Evolutionary conservation across 1,139 yeast genomes (phyloP).

Genomic region (Taphrina pruni): DNA sequence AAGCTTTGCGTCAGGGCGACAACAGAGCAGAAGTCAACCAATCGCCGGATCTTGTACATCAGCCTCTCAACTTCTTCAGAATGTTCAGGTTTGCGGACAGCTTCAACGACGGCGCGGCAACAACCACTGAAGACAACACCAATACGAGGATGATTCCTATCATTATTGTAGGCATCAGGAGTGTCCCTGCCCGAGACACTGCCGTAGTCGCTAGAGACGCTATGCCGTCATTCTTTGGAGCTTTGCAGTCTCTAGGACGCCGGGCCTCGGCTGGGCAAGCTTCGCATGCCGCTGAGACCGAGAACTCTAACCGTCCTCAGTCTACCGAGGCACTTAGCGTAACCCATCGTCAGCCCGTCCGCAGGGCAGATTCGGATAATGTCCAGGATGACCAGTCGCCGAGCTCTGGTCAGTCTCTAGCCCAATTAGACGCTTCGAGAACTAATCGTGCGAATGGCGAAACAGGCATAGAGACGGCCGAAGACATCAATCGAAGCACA

Average conservation of each 20-base stretch:
- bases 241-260: conserved; percentile 25
- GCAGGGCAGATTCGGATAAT: neutral
- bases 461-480: neutral
- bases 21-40: conserved; percentile 35
- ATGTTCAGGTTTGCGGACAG: conserved; percentile 58
- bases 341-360: neutral
- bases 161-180: conserved; percentile 63
- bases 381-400: neutral
- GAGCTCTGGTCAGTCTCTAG: neutral
- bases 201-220: conserved; percentile 5
- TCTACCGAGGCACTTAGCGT: neutral
- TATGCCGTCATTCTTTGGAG: conserved; percentile 40
- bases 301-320: neutral
- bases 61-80: conserved; percentile 58
- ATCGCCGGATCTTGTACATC: conserved; percentile 36
- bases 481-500: neutral
- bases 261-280: conserved; percentile 5
- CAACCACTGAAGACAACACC: conserved; percentile 45
- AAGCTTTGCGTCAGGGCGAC: conserved; percentile 51
- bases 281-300: neutral
- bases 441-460: neutral
- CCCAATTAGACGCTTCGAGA: neutral
- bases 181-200: conserved; percentile 49
- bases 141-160: conserved; percentile 57
- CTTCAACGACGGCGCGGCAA: neutral